These are phyloP conservation scores for Solanum lycopersicoides DNA, from an alignment of 257 asterid species.

Conservation along the genomic window DNA sequence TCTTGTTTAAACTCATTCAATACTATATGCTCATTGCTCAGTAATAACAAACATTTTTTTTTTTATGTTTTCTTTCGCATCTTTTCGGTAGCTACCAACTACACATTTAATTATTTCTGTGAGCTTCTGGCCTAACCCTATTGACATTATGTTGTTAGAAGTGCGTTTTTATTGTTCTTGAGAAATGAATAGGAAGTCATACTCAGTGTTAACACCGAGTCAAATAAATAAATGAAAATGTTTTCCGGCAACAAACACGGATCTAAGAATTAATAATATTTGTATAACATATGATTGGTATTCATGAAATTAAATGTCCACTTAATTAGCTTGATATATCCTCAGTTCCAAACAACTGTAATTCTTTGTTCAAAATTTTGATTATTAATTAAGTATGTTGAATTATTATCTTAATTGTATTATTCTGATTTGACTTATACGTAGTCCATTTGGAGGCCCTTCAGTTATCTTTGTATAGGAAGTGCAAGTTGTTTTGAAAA, in stretches of 20 bases:
- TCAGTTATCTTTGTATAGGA: neutral
- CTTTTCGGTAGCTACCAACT: neutral
- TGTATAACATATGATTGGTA: neutral
- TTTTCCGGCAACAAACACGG: neutral
- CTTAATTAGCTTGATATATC: neutral
- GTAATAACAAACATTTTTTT: neutral
- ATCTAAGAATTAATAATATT: neutral
- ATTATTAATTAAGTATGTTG: neutral
- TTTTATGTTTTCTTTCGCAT: neutral
- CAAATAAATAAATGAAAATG: neutral
- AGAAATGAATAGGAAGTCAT: neutral
- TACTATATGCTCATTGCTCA: too few relatives aligned
- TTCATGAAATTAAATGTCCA: neutral
- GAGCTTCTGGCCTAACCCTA: neutral
- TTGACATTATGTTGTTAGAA: too few relatives aligned
- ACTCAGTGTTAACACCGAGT: neutral
- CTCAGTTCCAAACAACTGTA: neutral
- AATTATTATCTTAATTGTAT: neutral
- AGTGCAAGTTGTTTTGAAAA: neutral
- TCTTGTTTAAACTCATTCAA: neutral
- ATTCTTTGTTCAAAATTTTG: neutral
- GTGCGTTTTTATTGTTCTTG: too few relatives aligned
- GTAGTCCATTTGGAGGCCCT: neutral
- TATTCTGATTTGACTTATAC: neutral
- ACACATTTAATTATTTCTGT: neutral